These are phyloP conservation scores for Exophiala sideris DNA, from an alignment of 2,329 filamentous ascomycete genomes.

Conservation along the genomic window DNA sequence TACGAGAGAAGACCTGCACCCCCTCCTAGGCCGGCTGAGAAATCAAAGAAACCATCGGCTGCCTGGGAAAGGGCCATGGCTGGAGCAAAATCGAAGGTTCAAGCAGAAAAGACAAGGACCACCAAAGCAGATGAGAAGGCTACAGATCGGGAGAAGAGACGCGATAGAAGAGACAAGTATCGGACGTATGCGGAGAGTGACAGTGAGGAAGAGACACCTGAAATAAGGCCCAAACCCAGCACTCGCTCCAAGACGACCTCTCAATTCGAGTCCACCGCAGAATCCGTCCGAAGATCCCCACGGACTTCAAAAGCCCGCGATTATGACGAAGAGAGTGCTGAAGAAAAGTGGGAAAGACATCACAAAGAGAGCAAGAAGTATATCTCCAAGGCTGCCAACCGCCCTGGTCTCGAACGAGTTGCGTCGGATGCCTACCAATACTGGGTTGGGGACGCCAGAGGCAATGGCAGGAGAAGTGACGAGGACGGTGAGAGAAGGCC, in stretches of 20 bases:
- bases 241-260: slow-evolving; percentile 19
- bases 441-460: slow-evolving; percentile 12
- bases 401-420: slow-evolving; percentile 13
- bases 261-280: slow-evolving; percentile 12
- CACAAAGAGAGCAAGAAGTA: slow-evolving; percentile 37
- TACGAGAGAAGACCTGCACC: slow-evolving; percentile 34
- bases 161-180: slow-evolving; percentile 39
- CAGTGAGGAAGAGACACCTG: slow-evolving; percentile 33
- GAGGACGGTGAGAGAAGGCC: slow-evolving; percentile 30
- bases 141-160: slow-evolving; percentile 43
- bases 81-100: slow-evolving; percentile 21
- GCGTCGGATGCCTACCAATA: slow-evolving; percentile 20
- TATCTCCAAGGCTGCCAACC: slow-evolving; percentile 31
- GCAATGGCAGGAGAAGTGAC: slow-evolving; percentile 23
- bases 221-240: slow-evolving; percentile 18
- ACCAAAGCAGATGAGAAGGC: slow-evolving; percentile 36
- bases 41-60: slow-evolving; percentile 32
- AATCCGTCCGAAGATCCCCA: slow-evolving; percentile 14
- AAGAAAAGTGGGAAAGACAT: slow-evolving; percentile 34
- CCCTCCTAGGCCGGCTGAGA: slow-evolving; percentile 33
- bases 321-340: slow-evolving; percentile 16
- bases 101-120: slow-evolving; percentile 20
- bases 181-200: slow-evolving; percentile 32
- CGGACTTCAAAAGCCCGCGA: slow-evolving; percentile 28
- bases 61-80: slow-evolving; percentile 11